Conservation (phyloP, 2,329 filamentous ascomycete species). For the Calonectria honghensis region DNA sequence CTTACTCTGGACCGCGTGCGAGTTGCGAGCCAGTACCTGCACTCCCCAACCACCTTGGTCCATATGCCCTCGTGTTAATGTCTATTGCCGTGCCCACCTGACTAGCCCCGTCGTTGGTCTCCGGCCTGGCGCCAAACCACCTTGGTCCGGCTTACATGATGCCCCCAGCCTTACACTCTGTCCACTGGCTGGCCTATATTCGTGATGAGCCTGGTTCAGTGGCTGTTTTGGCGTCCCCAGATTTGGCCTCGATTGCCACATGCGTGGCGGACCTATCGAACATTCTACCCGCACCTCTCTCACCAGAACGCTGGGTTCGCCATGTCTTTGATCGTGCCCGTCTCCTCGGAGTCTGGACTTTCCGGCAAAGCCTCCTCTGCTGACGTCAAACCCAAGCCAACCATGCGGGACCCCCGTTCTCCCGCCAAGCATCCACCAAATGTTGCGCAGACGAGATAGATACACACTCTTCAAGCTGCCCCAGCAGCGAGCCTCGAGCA, state of each 20-base stretch:
- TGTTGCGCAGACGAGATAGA: constrained; percentile 46
- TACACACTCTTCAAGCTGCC: constrained; percentile 47
- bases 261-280: constrained; percentile 50
- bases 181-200: constrained; percentile 28
- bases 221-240: constrained; percentile 50
- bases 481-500: constrained; percentile 44
- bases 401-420: constrained; percentile 37
- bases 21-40: constrained; percentile 31
- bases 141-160: constrained; percentile 34
- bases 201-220: constrained; percentile 32
- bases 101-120: constrained; percentile 30
- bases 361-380: constrained; percentile 33
- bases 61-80: constrained; percentile 44
- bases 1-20: constrained; percentile 39
- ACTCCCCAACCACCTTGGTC: constrained; percentile 37
- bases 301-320: constrained; percentile 44
- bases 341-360: constrained; percentile 31
- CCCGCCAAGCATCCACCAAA: constrained; percentile 45
- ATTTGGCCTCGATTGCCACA: constrained; percentile 44
- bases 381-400: constrained; percentile 41
- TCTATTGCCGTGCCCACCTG: constrained; percentile 47
- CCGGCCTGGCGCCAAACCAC: constrained; percentile 13
- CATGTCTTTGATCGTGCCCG: constrained; percentile 38
- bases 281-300: constrained; percentile 45
- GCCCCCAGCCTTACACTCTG: constrained; percentile 16